Evolutionary conservation across 495 filamentous ascomycete species (phyloP).

Genomic region (Aspergillus campestris): DNA sequence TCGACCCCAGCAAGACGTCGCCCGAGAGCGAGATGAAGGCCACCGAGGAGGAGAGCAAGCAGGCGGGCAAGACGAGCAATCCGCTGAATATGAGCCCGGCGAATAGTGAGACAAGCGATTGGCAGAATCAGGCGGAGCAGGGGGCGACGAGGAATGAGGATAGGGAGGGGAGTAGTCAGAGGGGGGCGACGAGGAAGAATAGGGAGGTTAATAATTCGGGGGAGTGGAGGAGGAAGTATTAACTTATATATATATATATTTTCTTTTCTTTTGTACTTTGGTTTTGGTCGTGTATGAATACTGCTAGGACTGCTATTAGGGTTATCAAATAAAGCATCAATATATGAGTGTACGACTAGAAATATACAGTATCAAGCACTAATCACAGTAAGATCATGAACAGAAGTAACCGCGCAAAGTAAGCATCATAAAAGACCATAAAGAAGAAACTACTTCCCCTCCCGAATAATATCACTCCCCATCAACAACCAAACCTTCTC

Average conservation of each 20-base stretch:
- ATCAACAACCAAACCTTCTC: constrained; percentile 36
- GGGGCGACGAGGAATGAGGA: constrained; percentile 37
- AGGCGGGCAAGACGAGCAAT: constrained; percentile 25
- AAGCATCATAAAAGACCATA: not conserved
- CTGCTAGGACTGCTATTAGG: not conserved
- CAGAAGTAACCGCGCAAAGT: not conserved
- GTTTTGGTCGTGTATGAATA: not conserved
- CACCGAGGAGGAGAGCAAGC: constrained; percentile 24
- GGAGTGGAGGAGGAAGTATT: not conserved
- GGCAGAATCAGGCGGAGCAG: constrained; percentile 36
- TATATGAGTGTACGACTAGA: not conserved
- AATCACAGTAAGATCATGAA: not conserved
- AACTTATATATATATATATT: not conserved
- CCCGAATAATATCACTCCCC: constrained; percentile 29
- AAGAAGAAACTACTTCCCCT: constrained; percentile 15
- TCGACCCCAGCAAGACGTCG: constrained; percentile 48
- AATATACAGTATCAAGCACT: not conserved
- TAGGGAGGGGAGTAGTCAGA: constrained; percentile 34
- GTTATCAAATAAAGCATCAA: not conserved
- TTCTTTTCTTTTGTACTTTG: not conserved
- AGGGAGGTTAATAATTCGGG: constrained; percentile 15
- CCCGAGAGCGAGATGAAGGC: constrained; percentile 46
- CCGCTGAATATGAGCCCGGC: constrained; percentile 52
- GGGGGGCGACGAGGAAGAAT: constrained; percentile 39
- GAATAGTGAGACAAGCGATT: constrained; percentile 50